Conservation (phyloP, 2,329 filamentous ascomycete genomes). For the Annulohypoxylon truncatum region DNA sequence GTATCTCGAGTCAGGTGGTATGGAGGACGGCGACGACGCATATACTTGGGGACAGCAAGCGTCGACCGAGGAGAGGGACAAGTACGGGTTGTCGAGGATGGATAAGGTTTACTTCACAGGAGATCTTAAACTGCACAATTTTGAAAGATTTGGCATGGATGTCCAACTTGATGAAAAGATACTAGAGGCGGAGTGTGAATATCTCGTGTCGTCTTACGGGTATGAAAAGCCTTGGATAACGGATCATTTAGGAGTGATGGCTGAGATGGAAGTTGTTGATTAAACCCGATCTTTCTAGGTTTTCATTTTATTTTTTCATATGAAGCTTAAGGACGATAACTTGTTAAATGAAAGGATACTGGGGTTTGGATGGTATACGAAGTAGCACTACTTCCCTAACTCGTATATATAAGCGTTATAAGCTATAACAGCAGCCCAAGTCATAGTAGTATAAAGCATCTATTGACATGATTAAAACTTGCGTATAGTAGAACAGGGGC, state of each 20-base stretch:
- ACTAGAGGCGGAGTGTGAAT: slow-evolving; percentile 38
- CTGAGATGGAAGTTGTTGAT: slow-evolving; percentile 41
- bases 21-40: slow-evolving; percentile 59
- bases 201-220: slow-evolving; percentile 35
- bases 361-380: too few species aligned
- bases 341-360: background rate
- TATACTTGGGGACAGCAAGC: slow-evolving; percentile 69
- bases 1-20: slow-evolving; percentile 61
- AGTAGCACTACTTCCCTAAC: too few species aligned
- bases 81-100: slow-evolving; percentile 63
- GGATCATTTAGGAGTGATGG: slow-evolving; percentile 61
- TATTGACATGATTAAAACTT: too few species aligned
- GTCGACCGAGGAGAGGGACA: slow-evolving; percentile 51
- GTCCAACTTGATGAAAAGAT: slow-evolving; percentile 53
- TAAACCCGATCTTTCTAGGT: background rate
- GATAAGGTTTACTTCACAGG: slow-evolving; percentile 62
- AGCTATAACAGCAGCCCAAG: too few species aligned
- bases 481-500: too few species aligned
- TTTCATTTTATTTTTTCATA: background rate
- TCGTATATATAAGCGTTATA: too few species aligned
- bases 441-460: too few species aligned
- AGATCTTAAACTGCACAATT: slow-evolving; percentile 43
- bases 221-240: slow-evolving; percentile 60
- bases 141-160: slow-evolving; percentile 60
- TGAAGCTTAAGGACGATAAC: background rate